phyloP scores from a whole-genome alignment of 768 basidiomycete species.

The Tulasnella sp. region DNA sequence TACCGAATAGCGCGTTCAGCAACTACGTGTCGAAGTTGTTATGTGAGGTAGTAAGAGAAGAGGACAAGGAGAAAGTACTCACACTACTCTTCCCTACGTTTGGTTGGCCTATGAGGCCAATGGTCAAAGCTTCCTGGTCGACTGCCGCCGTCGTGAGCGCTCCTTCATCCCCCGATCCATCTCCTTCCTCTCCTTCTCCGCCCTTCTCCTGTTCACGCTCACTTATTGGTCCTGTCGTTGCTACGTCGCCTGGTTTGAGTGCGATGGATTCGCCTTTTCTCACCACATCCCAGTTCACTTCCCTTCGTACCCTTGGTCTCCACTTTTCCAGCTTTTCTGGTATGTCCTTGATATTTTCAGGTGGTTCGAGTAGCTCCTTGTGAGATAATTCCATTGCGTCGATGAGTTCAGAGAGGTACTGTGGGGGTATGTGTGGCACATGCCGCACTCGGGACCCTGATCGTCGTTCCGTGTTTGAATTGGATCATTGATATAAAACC shows the following conservation, averaged over 20 bases:
- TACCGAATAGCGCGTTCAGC: slow-evolving; percentile 81
- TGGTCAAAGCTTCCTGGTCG: slow-evolving; percentile 45
- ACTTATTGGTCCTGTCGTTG: slow-evolving; percentile 17
- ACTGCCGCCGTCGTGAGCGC: slow-evolving; percentile 11
- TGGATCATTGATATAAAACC: no score
- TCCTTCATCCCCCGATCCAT: not conserved
- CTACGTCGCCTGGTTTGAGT: slow-evolving; percentile 21
- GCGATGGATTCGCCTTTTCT: slow-evolving; percentile 36
- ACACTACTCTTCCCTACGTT: slow-evolving; percentile 68
- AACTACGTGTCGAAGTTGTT: slow-evolving; percentile 39
- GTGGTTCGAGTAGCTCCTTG: slow-evolving; percentile 52
- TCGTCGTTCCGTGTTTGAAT: no score
- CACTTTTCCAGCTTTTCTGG: slow-evolving; percentile 44
- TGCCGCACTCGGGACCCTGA: slow-evolving; percentile 22
- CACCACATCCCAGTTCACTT: slow-evolving; percentile 65
- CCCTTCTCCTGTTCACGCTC: slow-evolving; percentile 24
- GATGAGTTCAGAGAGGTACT: slow-evolving; percentile 53
- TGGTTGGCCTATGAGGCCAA: slow-evolving; percentile 83
- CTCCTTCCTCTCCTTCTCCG: slow-evolving; percentile 20
- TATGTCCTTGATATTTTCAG: slow-evolving; percentile 39
- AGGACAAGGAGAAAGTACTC: not conserved
- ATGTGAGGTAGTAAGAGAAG: no score
- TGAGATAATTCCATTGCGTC: slow-evolving; percentile 54
- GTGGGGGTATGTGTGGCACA: slow-evolving; percentile 55
- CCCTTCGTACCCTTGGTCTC: slow-evolving; percentile 48